phyloP scores from a whole-genome alignment of 345 rosid species.

The Tarenaya hassleriana region DNA sequence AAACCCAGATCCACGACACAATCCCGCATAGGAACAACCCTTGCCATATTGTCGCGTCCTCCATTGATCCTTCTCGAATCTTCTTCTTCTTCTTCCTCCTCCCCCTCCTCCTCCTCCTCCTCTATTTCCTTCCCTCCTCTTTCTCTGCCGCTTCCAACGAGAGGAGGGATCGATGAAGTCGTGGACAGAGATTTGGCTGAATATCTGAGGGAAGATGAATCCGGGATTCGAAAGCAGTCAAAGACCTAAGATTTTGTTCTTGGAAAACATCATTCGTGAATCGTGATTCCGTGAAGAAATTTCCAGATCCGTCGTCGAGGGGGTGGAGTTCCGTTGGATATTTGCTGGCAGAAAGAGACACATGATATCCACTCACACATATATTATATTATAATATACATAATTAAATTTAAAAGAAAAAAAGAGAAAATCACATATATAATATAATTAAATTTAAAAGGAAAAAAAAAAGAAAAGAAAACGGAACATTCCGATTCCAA shows the following conservation, averaged over 20 bases:
- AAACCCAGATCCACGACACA: constrained; percentile 59
- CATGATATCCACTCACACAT: too few relatives aligned
- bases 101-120: constrained; percentile 18
- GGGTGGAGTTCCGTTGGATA: constrained; percentile 28
- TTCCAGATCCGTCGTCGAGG: too few relatives aligned
- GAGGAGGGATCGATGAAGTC: constrained; percentile 12
- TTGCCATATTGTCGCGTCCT: constrained; percentile 70
- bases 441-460: too few relatives aligned
- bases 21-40: constrained; percentile 54
- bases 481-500: background rate
- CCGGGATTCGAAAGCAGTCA: background rate
- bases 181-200: too few relatives aligned
- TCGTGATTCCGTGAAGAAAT: too few relatives aligned
- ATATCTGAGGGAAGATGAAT: constrained; percentile 19
- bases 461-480: background rate
- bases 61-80: constrained; percentile 42
- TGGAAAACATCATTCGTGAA: too few relatives aligned
- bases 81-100: background rate
- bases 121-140: constrained; percentile 13
- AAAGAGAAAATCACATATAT: too few relatives aligned
- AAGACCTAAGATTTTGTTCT: background rate
- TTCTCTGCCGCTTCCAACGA: constrained; percentile 9
- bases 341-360: constrained; percentile 34
- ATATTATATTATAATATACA: too few relatives aligned
- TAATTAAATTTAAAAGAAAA: too few relatives aligned